These are phyloP conservation scores for Colletotrichum sp. DNA, from an alignment of 2,329 filamentous ascomycete species.

Conservation along the genomic window DNA sequence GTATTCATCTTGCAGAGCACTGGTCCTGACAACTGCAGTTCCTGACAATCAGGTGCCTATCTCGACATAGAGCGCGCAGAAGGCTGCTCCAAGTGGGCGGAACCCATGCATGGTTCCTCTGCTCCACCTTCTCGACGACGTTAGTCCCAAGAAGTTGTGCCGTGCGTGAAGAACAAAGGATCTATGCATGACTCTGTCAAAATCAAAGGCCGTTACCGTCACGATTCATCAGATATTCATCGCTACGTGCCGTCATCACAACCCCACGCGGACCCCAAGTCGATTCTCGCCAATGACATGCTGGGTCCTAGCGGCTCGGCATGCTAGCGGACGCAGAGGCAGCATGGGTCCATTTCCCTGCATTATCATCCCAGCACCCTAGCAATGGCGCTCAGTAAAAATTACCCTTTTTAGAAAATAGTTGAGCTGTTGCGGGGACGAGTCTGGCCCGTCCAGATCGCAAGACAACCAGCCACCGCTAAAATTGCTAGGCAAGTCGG, in stretches of 20 bases:
- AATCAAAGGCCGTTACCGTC: neutral
- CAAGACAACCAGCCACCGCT: neutral
- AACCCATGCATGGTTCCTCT: neutral
- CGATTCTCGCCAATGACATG: neutral
- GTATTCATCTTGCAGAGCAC: neutral
- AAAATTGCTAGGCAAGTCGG: neutral
- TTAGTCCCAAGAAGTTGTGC: neutral
- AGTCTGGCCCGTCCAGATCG: neutral
- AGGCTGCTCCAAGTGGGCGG: neutral
- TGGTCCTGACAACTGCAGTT: neutral
- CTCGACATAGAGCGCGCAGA: neutral
- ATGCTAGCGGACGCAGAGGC: neutral
- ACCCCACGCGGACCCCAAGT: neutral
- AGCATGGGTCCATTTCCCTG: neutral
- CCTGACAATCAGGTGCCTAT: neutral
- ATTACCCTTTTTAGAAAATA: constrained; percentile 18
- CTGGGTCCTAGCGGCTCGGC: neutral
- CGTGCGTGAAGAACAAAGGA: neutral
- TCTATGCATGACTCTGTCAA: neutral
- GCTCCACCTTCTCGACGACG: neutral
- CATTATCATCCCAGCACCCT: neutral
- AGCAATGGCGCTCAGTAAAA: neutral
- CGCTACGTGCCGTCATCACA: neutral
- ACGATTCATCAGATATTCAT: neutral
- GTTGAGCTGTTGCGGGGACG: neutral